A percentile compares a stretch with the other conserved stretches of the same genome.
phyloP scores from a whole-genome alignment of 805 yeast species.

The Starmerella stigmatis region DNA sequence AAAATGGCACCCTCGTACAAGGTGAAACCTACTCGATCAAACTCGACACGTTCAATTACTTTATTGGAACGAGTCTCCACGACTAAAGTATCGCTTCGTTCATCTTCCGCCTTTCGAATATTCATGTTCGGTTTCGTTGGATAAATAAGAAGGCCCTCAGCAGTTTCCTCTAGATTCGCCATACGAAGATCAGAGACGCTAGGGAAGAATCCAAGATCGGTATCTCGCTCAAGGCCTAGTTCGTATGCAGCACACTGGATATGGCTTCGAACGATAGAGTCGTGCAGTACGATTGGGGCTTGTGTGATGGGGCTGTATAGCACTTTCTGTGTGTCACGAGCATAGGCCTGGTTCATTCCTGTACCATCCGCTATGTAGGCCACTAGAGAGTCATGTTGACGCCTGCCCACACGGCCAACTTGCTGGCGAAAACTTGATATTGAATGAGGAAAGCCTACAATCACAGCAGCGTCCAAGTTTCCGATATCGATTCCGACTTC shows the following conservation, averaged over 20 bases:
- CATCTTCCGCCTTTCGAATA: slow-evolving; percentile 74
- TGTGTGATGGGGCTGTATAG: slow-evolving; percentile 47
- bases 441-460: slow-evolving; percentile 88
- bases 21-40: slow-evolving; percentile 79
- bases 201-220: slow-evolving; percentile 53
- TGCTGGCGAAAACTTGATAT: slow-evolving; percentile 86
- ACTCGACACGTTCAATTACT: slow-evolving; percentile 82
- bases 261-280: slow-evolving; percentile 59
- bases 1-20: slow-evolving; percentile 87
- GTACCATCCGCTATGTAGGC: slow-evolving; percentile 66
- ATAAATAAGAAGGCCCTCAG: slow-evolving; percentile 51
- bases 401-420: slow-evolving; percentile 93
- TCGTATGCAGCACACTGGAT: slow-evolving; percentile 93
- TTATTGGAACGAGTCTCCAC: slow-evolving; percentile 72
- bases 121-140: slow-evolving; percentile 61
- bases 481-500: slow-evolving; percentile 96
- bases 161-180: slow-evolving; percentile 19
- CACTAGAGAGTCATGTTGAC: slow-evolving; percentile 70
- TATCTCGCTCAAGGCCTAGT: slow-evolving; percentile 43
- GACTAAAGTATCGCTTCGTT: slow-evolving; percentile 68
- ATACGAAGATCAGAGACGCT: slow-evolving; percentile 13
- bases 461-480: slow-evolving; percentile 76
- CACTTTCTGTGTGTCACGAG: slow-evolving; percentile 54
- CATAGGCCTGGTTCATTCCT: slow-evolving; percentile 79
- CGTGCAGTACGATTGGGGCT: slow-evolving; percentile 49